These are phyloP conservation scores for Sequoia sempervirens DNA, from an alignment of 75 land plant genomes.

Conservation along the genomic window DNA sequence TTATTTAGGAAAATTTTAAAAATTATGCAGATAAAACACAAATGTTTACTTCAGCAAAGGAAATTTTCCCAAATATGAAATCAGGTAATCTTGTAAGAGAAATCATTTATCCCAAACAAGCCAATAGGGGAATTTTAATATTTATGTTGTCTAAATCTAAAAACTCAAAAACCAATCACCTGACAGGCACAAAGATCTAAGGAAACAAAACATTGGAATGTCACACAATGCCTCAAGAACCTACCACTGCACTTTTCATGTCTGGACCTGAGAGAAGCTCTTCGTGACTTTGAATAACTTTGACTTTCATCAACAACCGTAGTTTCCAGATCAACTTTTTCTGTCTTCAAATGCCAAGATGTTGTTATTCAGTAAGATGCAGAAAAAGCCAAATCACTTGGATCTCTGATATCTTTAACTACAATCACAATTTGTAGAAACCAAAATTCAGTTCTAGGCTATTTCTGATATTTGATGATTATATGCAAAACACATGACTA, in stretches of 20 bases:
- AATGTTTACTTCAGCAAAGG: background rate
- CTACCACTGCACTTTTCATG: conserved; percentile 51
- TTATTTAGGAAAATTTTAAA: background rate
- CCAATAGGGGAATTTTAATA: background rate
- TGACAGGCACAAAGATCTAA: background rate
- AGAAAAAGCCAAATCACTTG: background rate
- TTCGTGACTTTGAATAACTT: conserved; percentile 22
- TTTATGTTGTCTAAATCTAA: background rate
- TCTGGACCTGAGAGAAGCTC: conserved; percentile 15
- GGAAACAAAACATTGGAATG: background rate
- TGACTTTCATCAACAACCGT: conserved; percentile 83
- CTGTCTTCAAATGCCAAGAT: conserved; percentile 28
- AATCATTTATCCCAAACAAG: background rate
- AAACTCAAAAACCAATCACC: background rate
- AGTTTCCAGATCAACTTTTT: conserved; percentile 76
- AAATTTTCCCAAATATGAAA: background rate
- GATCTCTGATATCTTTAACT: background rate
- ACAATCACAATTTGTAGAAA: background rate
- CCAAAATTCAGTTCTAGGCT: background rate
- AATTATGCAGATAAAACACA: background rate
- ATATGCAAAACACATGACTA: background rate
- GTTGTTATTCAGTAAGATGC: background rate
- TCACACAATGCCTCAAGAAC: background rate
- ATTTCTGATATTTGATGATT: background rate
- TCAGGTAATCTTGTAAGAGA: background rate